A percentile compares a stretch with the other conserved stretches of the same genome.
Evolutionary conservation across 768 basidiomycete species (phyloP).

Genomic region (Xerocomus spinulosus): DNA sequence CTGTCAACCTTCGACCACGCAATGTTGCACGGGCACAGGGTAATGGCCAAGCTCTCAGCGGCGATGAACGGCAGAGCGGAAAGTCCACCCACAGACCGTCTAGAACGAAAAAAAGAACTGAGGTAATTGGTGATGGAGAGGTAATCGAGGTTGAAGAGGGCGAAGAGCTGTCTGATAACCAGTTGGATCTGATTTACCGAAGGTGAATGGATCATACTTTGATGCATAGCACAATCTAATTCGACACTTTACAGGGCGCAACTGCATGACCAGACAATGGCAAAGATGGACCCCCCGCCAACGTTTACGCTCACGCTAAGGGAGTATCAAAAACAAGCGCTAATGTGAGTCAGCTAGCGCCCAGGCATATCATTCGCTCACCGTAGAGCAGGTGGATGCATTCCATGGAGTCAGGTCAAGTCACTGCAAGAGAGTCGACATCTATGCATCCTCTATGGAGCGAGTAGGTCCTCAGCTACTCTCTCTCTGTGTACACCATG

Average conservation of each 20-base stretch:
- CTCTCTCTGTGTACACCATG: background rate
- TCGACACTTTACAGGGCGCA: constrained; percentile 61
- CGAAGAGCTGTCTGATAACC: constrained; percentile 76
- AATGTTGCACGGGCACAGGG: constrained; percentile 36
- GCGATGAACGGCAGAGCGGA: constrained; percentile 37
- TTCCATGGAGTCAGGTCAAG: constrained; percentile 72
- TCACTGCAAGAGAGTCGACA: constrained; percentile 59
- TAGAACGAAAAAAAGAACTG: constrained; percentile 43
- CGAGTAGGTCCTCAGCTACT: constrained; percentile 50
- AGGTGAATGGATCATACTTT: constrained; percentile 46
- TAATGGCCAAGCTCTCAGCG: constrained; percentile 27
- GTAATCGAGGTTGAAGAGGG: constrained; percentile 81
- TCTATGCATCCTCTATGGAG: constrained; percentile 95
- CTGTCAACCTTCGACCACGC: constrained; percentile 64
- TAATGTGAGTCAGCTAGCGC: constrained; percentile 45
- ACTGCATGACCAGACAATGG: constrained; percentile 68
- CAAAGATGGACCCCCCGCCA: constrained; percentile 74
- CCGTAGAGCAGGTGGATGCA: constrained; percentile 76
- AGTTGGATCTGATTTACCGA: constrained; percentile 79
- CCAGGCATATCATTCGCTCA: background rate
- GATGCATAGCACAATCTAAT: constrained; percentile 1
- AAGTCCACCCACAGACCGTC: constrained; percentile 35
- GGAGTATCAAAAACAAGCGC: constrained; percentile 91
- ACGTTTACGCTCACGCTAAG: constrained; percentile 74
- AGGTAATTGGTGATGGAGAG: constrained; percentile 77